A percentile compares a stretch with the other conserved stretches of the same genome.
Conservation (phyloP, 345 rosid species). For the Schrenkiella parvula region DNA sequence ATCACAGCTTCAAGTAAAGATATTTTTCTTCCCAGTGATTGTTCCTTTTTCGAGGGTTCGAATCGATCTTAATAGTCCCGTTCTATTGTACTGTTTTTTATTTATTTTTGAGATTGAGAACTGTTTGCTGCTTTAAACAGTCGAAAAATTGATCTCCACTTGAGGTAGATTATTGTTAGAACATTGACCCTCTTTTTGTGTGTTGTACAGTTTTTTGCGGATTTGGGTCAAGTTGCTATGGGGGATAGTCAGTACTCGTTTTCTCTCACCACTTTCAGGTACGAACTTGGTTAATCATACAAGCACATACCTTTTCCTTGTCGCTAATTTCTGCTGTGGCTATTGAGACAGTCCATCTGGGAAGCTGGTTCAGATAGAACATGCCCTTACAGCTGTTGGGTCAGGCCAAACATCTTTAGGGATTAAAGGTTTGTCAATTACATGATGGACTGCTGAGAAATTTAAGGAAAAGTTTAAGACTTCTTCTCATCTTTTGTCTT, state of each 20-base stretch:
- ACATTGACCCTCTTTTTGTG: background rate
- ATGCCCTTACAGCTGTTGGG: too few species aligned
- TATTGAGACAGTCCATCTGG: slow-evolving; percentile 76
- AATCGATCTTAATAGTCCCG: background rate
- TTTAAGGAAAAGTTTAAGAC: background rate
- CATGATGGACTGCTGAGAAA: background rate
- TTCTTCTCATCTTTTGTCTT: background rate
- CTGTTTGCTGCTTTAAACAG: background rate
- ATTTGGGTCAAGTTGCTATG: slow-evolving; percentile 33
- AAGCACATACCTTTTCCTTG: background rate
- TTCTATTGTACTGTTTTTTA: background rate
- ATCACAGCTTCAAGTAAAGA: slow-evolving; percentile 9
- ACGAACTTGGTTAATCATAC: background rate
- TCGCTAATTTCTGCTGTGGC: background rate
- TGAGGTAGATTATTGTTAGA: too few species aligned
- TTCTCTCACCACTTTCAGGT: slow-evolving; percentile 97
- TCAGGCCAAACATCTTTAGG: too few species aligned
- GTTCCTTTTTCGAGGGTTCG: background rate
- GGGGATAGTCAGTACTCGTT: slow-evolving; percentile 96
- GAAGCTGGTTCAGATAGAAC: too few species aligned
- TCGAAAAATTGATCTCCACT: background rate
- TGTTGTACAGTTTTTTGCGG: background rate
- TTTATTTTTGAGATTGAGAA: too few species aligned
- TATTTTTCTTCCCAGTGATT: background rate
- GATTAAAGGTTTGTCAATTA: slow-evolving; percentile 58